These are phyloP conservation scores for Hirsutella rhossiliensis DNA, from an alignment of 2,329 filamentous ascomycete genomes.

Conservation along the genomic window DNA sequence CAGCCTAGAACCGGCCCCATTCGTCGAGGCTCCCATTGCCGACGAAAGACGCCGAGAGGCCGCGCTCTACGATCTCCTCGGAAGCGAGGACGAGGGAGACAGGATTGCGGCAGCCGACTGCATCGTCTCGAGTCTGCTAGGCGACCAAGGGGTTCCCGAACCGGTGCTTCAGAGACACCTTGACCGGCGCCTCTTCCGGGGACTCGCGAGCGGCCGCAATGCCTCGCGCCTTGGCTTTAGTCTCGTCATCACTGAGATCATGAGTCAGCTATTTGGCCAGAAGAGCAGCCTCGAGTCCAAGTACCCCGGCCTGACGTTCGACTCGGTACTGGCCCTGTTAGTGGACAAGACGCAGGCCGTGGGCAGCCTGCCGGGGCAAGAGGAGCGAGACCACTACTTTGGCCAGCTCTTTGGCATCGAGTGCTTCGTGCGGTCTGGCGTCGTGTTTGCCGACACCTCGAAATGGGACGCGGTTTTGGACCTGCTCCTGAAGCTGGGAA, in stretches of 20 bases:
- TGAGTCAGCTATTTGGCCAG: conserved; percentile 56
- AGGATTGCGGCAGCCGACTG: conserved; percentile 46
- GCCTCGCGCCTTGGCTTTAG: conserved; percentile 83
- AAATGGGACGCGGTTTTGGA: conserved; percentile 60
- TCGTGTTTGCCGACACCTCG: conserved; percentile 50
- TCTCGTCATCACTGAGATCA: conserved; percentile 70
- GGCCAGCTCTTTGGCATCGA: conserved; percentile 81
- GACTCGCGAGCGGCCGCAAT: conserved; percentile 81
- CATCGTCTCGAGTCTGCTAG: conserved; percentile 43
- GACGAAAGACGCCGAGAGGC: conserved; percentile 47
- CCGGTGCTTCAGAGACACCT: conserved; percentile 44
- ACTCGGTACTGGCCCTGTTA: conserved; percentile 39
- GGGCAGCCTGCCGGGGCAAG: conserved; percentile 50
- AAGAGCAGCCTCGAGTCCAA: conserved; percentile 29
- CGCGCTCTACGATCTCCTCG: conserved; percentile 47
- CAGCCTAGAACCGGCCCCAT: conserved; percentile 25
- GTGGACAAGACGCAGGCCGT: conserved; percentile 42
- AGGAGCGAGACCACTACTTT: conserved; percentile 75
- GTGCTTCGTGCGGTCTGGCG: conserved; percentile 68
- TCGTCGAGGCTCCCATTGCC: conserved; percentile 37
- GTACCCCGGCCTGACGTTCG: conserved; percentile 43
- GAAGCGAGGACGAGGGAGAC: conserved; percentile 44
- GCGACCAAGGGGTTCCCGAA: conserved; percentile 36
- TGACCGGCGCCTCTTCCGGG: conserved; percentile 64
- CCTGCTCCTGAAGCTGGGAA: conserved; percentile 59